Conservation (phyloP, 441 rosid genomes). For the Arabidopsis hybrid region DNA sequence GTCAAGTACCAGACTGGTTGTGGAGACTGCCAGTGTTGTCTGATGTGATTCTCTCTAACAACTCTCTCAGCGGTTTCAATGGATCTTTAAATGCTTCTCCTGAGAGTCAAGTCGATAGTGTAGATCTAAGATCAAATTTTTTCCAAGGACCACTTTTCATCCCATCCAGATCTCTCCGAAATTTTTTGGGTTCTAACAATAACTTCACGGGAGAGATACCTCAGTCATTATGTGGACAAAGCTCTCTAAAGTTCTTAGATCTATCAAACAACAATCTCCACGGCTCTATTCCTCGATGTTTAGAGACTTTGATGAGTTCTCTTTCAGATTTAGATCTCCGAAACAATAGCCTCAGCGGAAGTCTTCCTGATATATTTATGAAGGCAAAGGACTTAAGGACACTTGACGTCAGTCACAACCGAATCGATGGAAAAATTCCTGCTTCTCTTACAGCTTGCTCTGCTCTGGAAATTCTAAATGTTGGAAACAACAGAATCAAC, state of each 20-base stretch:
- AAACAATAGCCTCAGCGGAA: conserved; percentile 44
- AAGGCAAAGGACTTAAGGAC: conserved; percentile 54
- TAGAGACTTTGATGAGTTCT: neutral
- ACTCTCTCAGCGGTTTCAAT: conserved; percentile 13
- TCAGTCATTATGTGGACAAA: conserved; percentile 45
- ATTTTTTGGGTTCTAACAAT: conserved; percentile 46
- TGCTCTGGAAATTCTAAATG: conserved; percentile 47
- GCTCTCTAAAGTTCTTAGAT: conserved; percentile 41
- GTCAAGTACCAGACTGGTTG: conserved; percentile 52
- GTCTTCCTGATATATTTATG: conserved; percentile 41
- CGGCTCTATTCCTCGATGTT: conserved; percentile 51
- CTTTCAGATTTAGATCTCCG: conserved; percentile 54
- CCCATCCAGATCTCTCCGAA: neutral
- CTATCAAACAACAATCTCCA: conserved; percentile 47
- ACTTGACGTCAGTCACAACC: conserved; percentile 51
- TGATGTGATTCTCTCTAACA: conserved; percentile 47
- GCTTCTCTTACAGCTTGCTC: conserved; percentile 49
- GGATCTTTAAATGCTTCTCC: neutral
- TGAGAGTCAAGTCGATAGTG: too few relatives aligned
- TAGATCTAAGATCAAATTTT: too few relatives aligned
- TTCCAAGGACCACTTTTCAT: neutral
- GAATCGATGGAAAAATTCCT: conserved; percentile 48
- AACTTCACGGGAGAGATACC: conserved; percentile 42
- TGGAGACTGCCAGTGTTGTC: neutral
- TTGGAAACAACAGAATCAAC: conserved; percentile 52